Conservation (phyloP, 1,284 basidiomycete species). For the Volvariella volvacea region DNA sequence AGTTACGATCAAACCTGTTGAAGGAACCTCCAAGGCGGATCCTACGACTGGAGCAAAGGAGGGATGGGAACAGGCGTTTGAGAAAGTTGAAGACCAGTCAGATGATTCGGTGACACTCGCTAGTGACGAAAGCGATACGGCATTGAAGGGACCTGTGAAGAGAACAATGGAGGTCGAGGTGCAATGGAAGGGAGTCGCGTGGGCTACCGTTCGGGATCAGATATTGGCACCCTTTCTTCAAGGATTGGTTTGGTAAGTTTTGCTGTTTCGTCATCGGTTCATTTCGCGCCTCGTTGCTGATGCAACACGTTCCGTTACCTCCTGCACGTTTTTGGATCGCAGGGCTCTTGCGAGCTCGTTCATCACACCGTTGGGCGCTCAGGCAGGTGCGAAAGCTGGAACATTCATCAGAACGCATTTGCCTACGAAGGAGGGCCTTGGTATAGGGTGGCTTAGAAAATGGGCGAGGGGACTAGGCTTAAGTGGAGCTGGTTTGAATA, state of each 20-base stretch:
- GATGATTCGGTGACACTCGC: constrained; percentile 1
- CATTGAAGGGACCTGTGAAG: constrained; percentile 14
- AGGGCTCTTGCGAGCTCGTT: constrained; percentile 37
- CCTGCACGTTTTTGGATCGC: not conserved
- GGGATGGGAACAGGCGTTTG: constrained; percentile 14
- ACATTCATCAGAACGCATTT: constrained; percentile 20
- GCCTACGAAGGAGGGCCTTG: constrained; percentile 33
- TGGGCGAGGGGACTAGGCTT: constrained; percentile 30
- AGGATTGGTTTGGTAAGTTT: constrained; percentile 63
- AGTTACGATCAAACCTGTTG: constrained; percentile 8
- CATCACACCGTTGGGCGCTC: constrained; percentile 29
- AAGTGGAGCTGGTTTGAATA: constrained; percentile 3
- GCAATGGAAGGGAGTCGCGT: constrained; percentile 53
- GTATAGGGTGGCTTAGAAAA: constrained; percentile 35
- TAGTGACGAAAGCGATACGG: constrained; percentile 6
- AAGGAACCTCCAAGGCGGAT: constrained; percentile 3
- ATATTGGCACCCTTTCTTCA: constrained; percentile 62
- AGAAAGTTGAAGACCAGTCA: constrained; percentile 17
- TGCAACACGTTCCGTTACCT: not conserved
- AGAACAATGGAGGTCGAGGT: constrained; percentile 32
- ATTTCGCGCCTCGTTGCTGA: no score
- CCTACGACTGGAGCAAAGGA: constrained; percentile 12
- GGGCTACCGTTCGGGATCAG: constrained; percentile 64
- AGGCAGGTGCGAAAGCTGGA: constrained; percentile 22
- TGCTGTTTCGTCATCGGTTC: no score